These are phyloP conservation scores for Dactylellina haptotyla DNA, from an alignment of 2,329 filamentous ascomycete genomes.

Conservation along the genomic window DNA sequence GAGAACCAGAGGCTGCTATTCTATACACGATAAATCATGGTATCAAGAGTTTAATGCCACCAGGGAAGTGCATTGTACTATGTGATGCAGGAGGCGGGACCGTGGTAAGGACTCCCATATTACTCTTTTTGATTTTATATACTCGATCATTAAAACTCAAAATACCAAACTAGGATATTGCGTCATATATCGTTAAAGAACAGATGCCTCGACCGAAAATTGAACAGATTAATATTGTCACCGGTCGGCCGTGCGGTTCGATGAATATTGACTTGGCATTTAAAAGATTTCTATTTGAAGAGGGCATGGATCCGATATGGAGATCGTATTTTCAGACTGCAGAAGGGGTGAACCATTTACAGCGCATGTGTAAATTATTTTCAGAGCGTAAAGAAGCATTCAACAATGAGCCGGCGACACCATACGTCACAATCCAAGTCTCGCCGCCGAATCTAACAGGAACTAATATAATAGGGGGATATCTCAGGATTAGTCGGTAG, in stretches of 20 bases:
- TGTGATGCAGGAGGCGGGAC: conserved; percentile 46
- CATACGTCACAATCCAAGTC: conserved; percentile 25
- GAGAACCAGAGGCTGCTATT: conserved; percentile 41
- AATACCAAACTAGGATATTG: conserved; percentile 24
- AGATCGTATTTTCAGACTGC: conserved; percentile 6
- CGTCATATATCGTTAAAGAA: conserved; percentile 29
- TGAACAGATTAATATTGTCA: conserved; percentile 46
- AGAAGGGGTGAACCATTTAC: conserved; percentile 27
- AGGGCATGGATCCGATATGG: conserved; percentile 25
- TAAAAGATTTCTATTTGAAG: conserved; percentile 32
- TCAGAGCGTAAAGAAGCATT: conserved; percentile 47
- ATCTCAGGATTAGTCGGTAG: conserved; percentile 32
- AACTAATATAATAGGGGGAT: conserved; percentile 16
- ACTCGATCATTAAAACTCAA: neutral
- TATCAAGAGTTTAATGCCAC: conserved; percentile 32
- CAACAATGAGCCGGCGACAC: conserved; percentile 28
- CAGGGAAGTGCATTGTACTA: conserved; percentile 38
- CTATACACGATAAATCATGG: conserved; percentile 45
- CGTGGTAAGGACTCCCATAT: conserved; percentile 19
- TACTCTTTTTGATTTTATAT: neutral
- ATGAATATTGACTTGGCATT: conserved; percentile 46
- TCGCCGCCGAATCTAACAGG: conserved; percentile 26
- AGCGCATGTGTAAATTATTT: conserved; percentile 41
- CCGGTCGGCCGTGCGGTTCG: conserved; percentile 36
- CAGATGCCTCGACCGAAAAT: conserved; percentile 18